Evolutionary conservation across 2,329 filamentous ascomycete species (phyloP).

Genomic region (Monosporascus sp.): DNA sequence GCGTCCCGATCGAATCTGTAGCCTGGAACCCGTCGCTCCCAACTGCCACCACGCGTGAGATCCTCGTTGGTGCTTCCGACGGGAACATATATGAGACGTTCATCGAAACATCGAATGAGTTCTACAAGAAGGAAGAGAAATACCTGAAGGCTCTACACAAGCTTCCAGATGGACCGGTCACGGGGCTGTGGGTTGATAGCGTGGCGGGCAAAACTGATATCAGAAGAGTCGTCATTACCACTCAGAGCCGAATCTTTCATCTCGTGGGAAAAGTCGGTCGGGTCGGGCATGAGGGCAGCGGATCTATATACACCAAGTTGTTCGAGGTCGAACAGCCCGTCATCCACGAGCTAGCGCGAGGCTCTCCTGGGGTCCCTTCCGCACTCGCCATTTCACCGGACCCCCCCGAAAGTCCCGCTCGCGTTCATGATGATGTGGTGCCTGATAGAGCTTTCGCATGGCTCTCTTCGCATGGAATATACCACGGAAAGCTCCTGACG

Average conservation of each 20-base stretch:
- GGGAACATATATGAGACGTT: slow-evolving; percentile 93
- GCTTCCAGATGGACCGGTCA: slow-evolving; percentile 74
- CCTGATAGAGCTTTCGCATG: slow-evolving; percentile 79
- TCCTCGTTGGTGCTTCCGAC: slow-evolving; percentile 85
- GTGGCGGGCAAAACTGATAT: slow-evolving; percentile 63
- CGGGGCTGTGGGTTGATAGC: slow-evolving; percentile 78
- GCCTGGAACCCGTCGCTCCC: slow-evolving; percentile 94
- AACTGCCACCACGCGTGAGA: slow-evolving; percentile 90
- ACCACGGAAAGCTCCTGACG: slow-evolving; percentile 73
- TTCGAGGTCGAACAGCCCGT: slow-evolving; percentile 83
- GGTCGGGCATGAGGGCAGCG: slow-evolving; percentile 69
- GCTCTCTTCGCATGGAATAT: slow-evolving; percentile 81
- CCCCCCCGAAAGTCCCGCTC: slow-evolving; percentile 40
- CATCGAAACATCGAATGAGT: slow-evolving; percentile 90
- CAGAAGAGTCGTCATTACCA: slow-evolving; percentile 73
- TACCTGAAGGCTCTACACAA: slow-evolving; percentile 82
- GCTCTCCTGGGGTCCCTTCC: slow-evolving; percentile 56
- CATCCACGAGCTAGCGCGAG: slow-evolving; percentile 64
- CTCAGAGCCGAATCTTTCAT: slow-evolving; percentile 72
- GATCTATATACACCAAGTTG: slow-evolving; percentile 78
- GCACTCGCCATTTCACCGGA: slow-evolving; percentile 74
- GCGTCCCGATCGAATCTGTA: slow-evolving; percentile 80
- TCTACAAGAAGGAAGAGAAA: slow-evolving; percentile 91
- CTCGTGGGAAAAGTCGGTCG: slow-evolving; percentile 72
- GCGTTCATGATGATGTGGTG: slow-evolving; percentile 48